Evolutionary conservation across 108 stramenopile genomes (phyloP).

Genomic region (Pseudonitzschia pungens): DNA sequence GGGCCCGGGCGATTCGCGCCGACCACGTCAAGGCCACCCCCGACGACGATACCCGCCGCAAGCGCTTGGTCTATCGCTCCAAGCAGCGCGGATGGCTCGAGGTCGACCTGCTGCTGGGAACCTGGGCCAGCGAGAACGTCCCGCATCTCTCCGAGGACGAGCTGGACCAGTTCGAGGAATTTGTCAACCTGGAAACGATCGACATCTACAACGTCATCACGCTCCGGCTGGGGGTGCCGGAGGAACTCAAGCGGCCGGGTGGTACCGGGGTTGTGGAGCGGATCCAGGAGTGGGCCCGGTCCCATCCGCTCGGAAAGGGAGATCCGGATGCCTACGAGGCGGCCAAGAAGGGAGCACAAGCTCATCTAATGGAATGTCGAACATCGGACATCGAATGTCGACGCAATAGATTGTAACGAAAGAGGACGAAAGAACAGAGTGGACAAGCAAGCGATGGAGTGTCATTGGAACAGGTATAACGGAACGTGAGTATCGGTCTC

Average conservation of each 20-base stretch:
- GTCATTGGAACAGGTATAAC: too few relatives aligned
- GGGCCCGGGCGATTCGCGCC: constrained; percentile 63
- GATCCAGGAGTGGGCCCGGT: constrained; percentile 83
- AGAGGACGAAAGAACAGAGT: too few relatives aligned
- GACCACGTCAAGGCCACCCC: constrained; percentile 61
- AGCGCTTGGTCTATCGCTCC: constrained; percentile 93
- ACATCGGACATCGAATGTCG: too few relatives aligned
- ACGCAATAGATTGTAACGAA: too few relatives aligned
- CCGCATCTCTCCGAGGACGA: constrained; percentile 63
- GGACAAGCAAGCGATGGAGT: too few relatives aligned
- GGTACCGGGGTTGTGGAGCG: constrained; percentile 66
- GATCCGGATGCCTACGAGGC: constrained; percentile 68
- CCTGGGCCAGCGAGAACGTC: constrained; percentile 95
- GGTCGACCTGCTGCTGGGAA: constrained; percentile 97
- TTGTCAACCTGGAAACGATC: constrained; percentile 98
- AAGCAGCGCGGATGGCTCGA: constrained; percentile 99
- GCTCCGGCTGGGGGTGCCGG: constrained; percentile 76
- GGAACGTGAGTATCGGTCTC: too few relatives aligned
- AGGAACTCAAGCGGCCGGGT: constrained; percentile 48
- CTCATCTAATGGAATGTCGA: constrained; percentile 47
- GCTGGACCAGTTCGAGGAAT: constrained; percentile 92
- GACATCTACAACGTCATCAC: constrained; percentile 99
- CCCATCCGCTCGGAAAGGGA: constrained; percentile 82
- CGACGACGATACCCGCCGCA: constrained; percentile 71
- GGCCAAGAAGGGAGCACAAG: constrained; percentile 75